Evolutionary conservation across 2,329 filamentous ascomycete genomes (phyloP).

Genomic region (Ceratocystis cubensis): DNA sequence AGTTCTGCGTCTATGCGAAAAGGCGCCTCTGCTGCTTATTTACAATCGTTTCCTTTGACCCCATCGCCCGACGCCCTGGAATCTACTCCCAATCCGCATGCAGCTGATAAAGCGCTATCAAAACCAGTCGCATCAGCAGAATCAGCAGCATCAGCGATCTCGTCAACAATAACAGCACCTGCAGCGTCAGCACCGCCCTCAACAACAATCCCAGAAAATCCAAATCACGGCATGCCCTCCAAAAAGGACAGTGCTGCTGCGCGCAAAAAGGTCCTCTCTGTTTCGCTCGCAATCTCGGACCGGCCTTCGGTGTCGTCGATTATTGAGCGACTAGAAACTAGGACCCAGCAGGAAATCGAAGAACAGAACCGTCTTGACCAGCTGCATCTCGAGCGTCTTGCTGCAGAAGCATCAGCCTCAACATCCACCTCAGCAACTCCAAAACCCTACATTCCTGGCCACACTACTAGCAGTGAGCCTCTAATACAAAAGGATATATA

Average conservation of each 20-base stretch:
- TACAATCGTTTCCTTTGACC: constrained; percentile 17
- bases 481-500: neutral
- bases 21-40: neutral
- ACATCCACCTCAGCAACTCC: neutral
- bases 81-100: neutral
- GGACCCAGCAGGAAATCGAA: constrained; percentile 19
- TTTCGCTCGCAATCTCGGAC: constrained; percentile 14
- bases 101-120: neutral
- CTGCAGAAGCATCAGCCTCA: neutral
- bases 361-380: constrained; percentile 16
- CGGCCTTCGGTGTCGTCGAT: constrained; percentile 16
- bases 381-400: constrained; percentile 12
- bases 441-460: neutral
- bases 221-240: neutral
- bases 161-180: neutral
- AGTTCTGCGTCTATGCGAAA: neutral
- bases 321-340: constrained; percentile 16
- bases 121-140: neutral
- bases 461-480: too few relatives aligned
- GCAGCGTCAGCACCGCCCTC: neutral
- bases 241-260: constrained; percentile 1
- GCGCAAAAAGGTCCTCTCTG: constrained; percentile 19
- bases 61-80: constrained; percentile 15
- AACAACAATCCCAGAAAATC: neutral
- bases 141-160: neutral